Evolutionary conservation across 257 asterid genomes (phyloP).

Genomic region (Sherardia arvensis): DNA sequence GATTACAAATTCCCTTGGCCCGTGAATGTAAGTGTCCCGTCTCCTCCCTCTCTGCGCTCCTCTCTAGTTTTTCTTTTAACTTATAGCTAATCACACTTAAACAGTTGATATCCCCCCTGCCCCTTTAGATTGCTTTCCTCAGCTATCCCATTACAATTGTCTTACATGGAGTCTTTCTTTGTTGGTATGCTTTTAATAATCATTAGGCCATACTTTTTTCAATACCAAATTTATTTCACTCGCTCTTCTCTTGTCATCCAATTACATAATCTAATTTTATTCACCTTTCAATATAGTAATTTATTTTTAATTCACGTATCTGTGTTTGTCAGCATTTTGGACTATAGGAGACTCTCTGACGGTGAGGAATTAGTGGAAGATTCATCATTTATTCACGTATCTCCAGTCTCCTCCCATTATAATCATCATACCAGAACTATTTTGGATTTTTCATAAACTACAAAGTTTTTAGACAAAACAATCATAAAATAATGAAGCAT

Average conservation of each 20-base stretch:
- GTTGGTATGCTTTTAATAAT: background rate
- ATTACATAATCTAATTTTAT: background rate
- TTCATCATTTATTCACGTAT: too few species aligned
- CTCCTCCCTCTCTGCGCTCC: background rate
- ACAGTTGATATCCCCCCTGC: too few species aligned
- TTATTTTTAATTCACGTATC: too few species aligned
- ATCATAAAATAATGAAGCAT: background rate
- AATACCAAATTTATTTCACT: too few species aligned
- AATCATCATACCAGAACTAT: too few species aligned
- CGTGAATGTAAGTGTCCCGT: constrained; percentile 50
- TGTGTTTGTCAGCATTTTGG: background rate
- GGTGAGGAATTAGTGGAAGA: background rate
- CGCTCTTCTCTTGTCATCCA: background rate
- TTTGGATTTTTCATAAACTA: too few species aligned
- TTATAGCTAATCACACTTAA: background rate
- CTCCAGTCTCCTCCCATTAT: too few species aligned
- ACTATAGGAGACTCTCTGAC: background rate
- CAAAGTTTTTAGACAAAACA: too few species aligned
- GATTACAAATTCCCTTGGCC: constrained; percentile 70
- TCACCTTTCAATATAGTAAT: background rate
- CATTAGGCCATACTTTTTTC: background rate
- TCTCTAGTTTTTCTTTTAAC: background rate
- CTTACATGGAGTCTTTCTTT: background rate
- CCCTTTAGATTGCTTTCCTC: background rate
- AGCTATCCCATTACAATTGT: background rate